phyloP scores from a whole-genome alignment of 768 basidiomycete species.

The Mycena galopus region DNA sequence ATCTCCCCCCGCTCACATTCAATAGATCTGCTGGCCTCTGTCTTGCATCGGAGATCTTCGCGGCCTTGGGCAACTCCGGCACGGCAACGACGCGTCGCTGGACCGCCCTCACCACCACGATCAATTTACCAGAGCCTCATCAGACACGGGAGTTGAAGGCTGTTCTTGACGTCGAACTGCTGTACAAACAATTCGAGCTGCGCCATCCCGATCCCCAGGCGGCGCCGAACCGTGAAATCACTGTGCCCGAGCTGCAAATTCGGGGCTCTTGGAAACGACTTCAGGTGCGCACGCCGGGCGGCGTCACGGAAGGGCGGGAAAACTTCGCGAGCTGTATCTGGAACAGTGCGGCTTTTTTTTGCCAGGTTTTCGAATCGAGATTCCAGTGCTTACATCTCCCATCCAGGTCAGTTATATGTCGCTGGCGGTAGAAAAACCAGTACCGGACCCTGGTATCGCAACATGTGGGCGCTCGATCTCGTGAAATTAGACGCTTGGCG shows the following conservation, averaged over 20 bases:
- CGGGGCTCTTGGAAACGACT: slow-evolving; percentile 54
- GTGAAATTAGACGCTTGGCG: slow-evolving; percentile 43
- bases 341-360: slow-evolving; percentile 42
- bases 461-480: slow-evolving; percentile 45
- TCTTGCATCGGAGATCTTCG: slow-evolving; percentile 42
- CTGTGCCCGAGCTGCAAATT: slow-evolving; percentile 44
- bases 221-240: slow-evolving; percentile 24
- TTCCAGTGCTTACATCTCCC: neutral
- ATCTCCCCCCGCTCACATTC: slow-evolving; percentile 34
- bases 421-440: slow-evolving; percentile 44
- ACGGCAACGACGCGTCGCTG: slow-evolving; percentile 46
- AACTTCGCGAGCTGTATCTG: slow-evolving; percentile 46
- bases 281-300: slow-evolving; percentile 30
- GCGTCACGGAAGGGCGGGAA: slow-evolving; percentile 34
- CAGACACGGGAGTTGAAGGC: slow-evolving; percentile 16
- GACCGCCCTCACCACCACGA: slow-evolving; percentile 28
- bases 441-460: slow-evolving; percentile 45
- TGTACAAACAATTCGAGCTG: neutral
- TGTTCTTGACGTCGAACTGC: slow-evolving; percentile 10
- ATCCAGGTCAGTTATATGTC: slow-evolving; percentile 45
- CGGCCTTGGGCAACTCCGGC: slow-evolving; percentile 50
- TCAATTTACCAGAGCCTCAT: slow-evolving; percentile 23
- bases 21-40: slow-evolving; percentile 31
- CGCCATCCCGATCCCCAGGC: slow-evolving; percentile 47
- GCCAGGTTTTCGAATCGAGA: neutral